phyloP scores from a whole-genome alignment of 352 stramenopile genomes.

The Pythium phragmitis region DNA sequence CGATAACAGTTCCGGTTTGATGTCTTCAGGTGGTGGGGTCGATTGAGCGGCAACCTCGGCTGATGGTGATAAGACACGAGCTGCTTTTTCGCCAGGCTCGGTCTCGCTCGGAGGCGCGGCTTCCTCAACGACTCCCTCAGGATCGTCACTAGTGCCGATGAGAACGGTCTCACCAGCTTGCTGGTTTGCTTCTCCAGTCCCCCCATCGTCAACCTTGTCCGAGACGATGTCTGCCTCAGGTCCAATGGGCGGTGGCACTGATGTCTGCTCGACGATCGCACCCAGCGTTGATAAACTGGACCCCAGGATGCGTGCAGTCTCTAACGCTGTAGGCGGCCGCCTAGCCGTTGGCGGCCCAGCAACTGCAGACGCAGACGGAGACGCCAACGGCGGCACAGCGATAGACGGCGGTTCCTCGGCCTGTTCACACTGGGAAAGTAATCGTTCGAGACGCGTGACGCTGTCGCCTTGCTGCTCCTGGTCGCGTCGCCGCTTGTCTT shows the following conservation, averaged over 20 bases:
- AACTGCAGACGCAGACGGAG: background rate
- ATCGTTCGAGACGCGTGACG: slow-evolving; percentile 5
- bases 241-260: slow-evolving; percentile 2
- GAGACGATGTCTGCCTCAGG: background rate
- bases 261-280: slow-evolving; percentile 8
- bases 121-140: background rate
- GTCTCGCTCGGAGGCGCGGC: too few relatives aligned
- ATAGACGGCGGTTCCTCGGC: background rate
- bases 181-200: background rate
- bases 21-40: background rate
- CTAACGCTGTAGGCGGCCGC: background rate
- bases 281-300: background rate
- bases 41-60: background rate
- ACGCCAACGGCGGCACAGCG: background rate
- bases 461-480: slow-evolving; percentile 13
- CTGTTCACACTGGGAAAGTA: slow-evolving; percentile 12
- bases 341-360: background rate
- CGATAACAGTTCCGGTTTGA: slow-evolving; percentile 9
- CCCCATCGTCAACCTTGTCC: background rate
- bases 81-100: background rate
- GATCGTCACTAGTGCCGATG: background rate
- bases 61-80: background rate
- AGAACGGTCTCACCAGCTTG: background rate
- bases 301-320: background rate
- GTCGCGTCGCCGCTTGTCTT: slow-evolving; percentile 9